Percentiles rank a stretch among this genome's conserved stretches.
Evolutionary conservation across 1,284 basidiomycete genomes (phyloP).

Genomic region (Vanrija pseudolonga): DNA sequence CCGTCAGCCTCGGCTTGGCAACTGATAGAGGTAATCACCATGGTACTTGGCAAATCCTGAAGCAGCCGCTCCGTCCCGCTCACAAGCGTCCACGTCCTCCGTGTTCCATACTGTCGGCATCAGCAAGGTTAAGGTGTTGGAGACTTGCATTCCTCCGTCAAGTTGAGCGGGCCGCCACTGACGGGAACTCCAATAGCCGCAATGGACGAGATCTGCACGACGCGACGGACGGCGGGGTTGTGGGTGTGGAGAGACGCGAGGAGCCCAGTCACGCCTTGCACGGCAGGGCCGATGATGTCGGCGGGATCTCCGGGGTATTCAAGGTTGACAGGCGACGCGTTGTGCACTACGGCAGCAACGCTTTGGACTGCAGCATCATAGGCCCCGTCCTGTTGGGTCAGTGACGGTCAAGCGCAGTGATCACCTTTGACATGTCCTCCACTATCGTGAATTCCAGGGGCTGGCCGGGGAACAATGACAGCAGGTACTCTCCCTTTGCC

Average conservation of each 20-base stretch:
- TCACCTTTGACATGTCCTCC: neutral
- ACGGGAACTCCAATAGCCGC: neutral
- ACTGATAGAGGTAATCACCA: conserved; percentile 21
- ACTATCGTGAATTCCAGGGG: conserved; percentile 7
- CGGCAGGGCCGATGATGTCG: neutral
- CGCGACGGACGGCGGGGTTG: neutral
- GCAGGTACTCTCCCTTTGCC: conserved; percentile 1
- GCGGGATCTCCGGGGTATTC: neutral
- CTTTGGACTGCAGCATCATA: neutral
- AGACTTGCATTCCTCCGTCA: neutral
- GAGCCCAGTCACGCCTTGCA: neutral
- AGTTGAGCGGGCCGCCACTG: neutral
- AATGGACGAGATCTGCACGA: conserved; percentile 1
- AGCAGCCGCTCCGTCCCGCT: conserved; percentile 48
- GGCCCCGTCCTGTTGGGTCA: neutral
- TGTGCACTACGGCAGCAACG: neutral
- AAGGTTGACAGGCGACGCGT: neutral
- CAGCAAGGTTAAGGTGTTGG: too few species aligned
- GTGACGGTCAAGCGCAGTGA: neutral
- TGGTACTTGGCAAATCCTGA: conserved; percentile 50
- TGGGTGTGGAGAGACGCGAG: too few species aligned
- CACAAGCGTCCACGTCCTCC: neutral
- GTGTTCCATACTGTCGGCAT: neutral
- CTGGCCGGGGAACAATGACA: conserved; percentile 48
- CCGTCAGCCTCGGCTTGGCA: too few species aligned